Conservation (phyloP, 257 asterid genomes). For the Cruciata laevipes region DNA sequence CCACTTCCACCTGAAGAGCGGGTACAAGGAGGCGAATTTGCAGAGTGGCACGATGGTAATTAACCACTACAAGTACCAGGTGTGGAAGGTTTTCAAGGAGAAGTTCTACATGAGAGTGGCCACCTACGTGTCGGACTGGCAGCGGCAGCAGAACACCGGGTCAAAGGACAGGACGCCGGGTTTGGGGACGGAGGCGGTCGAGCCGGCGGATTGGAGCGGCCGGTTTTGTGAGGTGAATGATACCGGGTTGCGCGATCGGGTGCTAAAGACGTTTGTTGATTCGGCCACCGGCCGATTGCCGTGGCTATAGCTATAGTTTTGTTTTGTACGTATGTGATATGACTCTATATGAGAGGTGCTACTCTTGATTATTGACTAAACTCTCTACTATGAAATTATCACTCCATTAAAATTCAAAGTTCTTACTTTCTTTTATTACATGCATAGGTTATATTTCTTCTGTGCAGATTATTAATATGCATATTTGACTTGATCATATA, state of each 20-base stretch:
- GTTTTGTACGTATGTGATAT: background rate
- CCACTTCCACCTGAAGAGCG: slow-evolving; percentile 50
- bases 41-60: slow-evolving; percentile 36
- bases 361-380: background rate
- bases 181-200: slow-evolving; percentile 61
- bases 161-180: slow-evolving; percentile 80
- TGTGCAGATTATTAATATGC: too few species aligned
- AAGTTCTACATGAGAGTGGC: slow-evolving; percentile 69
- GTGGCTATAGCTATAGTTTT: slow-evolving; percentile 34
- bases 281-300: slow-evolving; percentile 45
- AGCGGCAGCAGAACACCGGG: slow-evolving; percentile 42
- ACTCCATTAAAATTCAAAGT: too few species aligned
- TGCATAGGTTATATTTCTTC: too few species aligned
- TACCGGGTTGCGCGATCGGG: slow-evolving; percentile 38
- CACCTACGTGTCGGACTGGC: slow-evolving; percentile 81
- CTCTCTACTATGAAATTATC: too few species aligned
- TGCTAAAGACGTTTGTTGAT: slow-evolving; percentile 30
- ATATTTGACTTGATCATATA: too few species aligned
- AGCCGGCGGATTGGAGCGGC: slow-evolving; percentile 56
- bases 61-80: slow-evolving; percentile 80
- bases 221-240: slow-evolving; percentile 67
- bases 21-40: slow-evolving; percentile 30
- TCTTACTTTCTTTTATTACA: too few species aligned
- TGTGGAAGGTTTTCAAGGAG: slow-evolving; percentile 81
- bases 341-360: too few species aligned